A percentile compares a stretch with the other conserved stretches of the same genome.
These are phyloP conservation scores for Kuraishia ogatae DNA, from an alignment of 805 yeast genomes.

Conservation along the genomic window DNA sequence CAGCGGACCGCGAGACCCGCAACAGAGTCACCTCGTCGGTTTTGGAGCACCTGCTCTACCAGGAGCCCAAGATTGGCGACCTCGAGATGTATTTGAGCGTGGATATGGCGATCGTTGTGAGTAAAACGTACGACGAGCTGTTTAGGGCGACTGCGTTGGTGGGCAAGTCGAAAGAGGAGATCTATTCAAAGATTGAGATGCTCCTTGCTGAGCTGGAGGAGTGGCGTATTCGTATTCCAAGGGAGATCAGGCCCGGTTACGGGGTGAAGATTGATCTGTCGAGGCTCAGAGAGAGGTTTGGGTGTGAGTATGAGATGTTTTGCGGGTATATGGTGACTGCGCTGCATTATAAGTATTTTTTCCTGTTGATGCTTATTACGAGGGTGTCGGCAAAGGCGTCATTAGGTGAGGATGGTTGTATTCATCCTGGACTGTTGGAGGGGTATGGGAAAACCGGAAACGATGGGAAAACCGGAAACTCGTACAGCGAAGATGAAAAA, in stretches of 20 bases:
- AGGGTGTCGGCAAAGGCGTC: conserved; percentile 12
- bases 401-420: conserved; percentile 5
- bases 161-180: conserved; percentile 10
- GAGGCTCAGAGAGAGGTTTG: background rate
- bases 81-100: conserved; percentile 4
- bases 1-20: background rate
- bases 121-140: conserved; percentile 17
- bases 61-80: background rate
- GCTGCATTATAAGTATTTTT: conserved; percentile 18
- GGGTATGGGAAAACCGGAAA: too few species aligned
- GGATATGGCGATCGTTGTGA: conserved; percentile 16
- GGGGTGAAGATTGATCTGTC: background rate
- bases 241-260: conserved; percentile 13
- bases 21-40: background rate
- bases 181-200: conserved; percentile 5
- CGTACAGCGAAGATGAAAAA: background rate
- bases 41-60: background rate
- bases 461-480: too few species aligned
- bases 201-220: conserved; percentile 16
- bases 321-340: conserved; percentile 2
- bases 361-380: conserved; percentile 16
- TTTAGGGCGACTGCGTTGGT: conserved; percentile 19
- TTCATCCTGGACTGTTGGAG: too few species aligned
- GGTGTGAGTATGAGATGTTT: background rate
- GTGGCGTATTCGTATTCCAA: conserved; percentile 20